Evolutionary conservation across 2,329 filamentous ascomycete species (phyloP).

Genomic region (Leptographium procerum): DNA sequence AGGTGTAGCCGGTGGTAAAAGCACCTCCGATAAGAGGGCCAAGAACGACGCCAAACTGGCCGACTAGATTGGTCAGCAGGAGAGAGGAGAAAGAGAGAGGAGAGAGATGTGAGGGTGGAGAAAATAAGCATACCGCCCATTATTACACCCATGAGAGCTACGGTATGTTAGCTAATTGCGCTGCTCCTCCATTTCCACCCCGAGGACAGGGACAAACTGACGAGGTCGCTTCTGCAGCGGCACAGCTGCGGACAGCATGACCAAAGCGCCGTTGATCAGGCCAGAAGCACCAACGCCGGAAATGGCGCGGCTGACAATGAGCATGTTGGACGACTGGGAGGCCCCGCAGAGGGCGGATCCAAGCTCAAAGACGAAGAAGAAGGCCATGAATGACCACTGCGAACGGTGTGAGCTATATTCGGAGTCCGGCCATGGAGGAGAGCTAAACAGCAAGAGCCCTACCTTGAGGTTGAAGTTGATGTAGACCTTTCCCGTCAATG

Average conservation of each 20-base stretch:
- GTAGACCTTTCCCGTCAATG: slow-evolving; percentile 41
- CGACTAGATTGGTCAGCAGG: slow-evolving; percentile 12
- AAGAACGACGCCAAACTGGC: slow-evolving; percentile 31
- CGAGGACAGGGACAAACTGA: too few relatives aligned
- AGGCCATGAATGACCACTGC: slow-evolving; percentile 27
- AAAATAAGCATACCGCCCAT: slow-evolving; percentile 11
- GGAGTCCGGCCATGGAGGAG: too few relatives aligned
- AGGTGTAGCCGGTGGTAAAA: slow-evolving; percentile 26
- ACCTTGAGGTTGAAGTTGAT: slow-evolving; percentile 29
- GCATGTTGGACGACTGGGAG: slow-evolving; percentile 34
- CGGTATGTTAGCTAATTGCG: not conserved
- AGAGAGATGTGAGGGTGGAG: not conserved
- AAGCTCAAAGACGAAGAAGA: slow-evolving; percentile 41
- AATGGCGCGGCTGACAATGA: slow-evolving; percentile 43
- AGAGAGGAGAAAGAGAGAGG: not conserved
- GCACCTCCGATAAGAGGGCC: slow-evolving; percentile 36
- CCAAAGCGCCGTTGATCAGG: slow-evolving; percentile 39
- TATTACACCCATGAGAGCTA: slow-evolving; percentile 13
- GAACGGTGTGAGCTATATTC: too few relatives aligned
- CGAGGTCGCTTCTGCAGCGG: slow-evolving; percentile 28
- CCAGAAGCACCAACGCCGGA: slow-evolving; percentile 42
- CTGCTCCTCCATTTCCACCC: too few relatives aligned
- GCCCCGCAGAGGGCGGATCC: slow-evolving; percentile 43
- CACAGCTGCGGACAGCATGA: slow-evolving; percentile 31
- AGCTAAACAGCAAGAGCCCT: too few relatives aligned